Conservation (phyloP, 2,329 filamentous ascomycete species). For the Fusarium anguioides region DNA sequence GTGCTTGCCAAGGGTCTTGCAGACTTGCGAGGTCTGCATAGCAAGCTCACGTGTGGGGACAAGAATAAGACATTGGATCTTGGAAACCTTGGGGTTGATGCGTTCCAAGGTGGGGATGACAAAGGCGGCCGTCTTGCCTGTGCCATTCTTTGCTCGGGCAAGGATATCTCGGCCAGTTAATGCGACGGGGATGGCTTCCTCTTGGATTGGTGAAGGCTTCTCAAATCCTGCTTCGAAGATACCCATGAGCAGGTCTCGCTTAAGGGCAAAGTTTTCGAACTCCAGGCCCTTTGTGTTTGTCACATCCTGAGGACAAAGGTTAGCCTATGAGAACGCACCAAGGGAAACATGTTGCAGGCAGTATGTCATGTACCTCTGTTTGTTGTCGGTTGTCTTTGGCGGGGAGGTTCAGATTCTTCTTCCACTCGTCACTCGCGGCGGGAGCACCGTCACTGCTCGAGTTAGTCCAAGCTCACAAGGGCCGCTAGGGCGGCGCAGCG, state of each 20-base stretch:
- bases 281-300: conserved; percentile 97
- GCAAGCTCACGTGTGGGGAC: conserved; percentile 97
- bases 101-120: conserved; percentile 95
- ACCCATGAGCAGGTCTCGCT: conserved; percentile 96
- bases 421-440: conserved; percentile 73
- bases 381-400: conserved; percentile 81
- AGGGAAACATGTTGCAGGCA: conserved; percentile 2
- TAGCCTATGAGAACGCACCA: conserved; percentile 26
- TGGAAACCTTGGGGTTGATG: conserved; percentile 95
- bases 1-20: conserved; percentile 98
- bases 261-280: conserved; percentile 96
- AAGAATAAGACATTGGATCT: conserved; percentile 95
- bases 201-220: conserved; percentile 98
- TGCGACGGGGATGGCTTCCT: conserved; percentile 97
- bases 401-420: conserved; percentile 76
- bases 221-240: conserved; percentile 99
- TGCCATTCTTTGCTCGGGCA: conserved; percentile 97
- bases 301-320: conserved; percentile 76
- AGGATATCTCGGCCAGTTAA: conserved; percentile 95
- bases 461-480: conserved; percentile 50
- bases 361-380: conserved; percentile 71
- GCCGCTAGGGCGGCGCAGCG: conserved; percentile 42
- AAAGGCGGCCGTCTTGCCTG: conserved; percentile 97
- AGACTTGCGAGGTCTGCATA: conserved; percentile 98
- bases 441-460: conserved; percentile 60